A percentile compares a stretch with the other conserved stretches of the same genome.
Evolutionary conservation across 2,329 filamentous ascomycete genomes (phyloP).

Genomic region (Cladosporium sphaerospermum): DNA sequence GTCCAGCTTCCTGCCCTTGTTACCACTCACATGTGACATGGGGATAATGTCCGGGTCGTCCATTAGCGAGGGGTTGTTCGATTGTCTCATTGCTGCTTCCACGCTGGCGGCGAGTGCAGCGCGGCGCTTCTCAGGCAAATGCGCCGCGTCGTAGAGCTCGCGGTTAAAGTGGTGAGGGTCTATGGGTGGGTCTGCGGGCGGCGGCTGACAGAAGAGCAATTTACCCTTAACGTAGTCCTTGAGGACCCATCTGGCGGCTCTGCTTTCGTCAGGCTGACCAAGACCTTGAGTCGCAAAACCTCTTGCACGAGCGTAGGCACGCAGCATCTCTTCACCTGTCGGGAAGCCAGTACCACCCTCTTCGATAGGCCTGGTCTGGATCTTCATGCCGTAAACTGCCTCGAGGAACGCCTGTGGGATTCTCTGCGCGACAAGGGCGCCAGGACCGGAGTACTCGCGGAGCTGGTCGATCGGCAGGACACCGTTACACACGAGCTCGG

Average conservation of each 20-base stretch:
- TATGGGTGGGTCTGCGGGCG: conserved; percentile 58
- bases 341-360: conserved; percentile 88
- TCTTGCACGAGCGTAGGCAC: conserved; percentile 79
- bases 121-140: conserved; percentile 76
- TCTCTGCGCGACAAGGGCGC: conserved; percentile 71
- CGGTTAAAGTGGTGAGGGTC: conserved; percentile 76
- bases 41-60: conserved; percentile 48
- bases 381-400: conserved; percentile 88
- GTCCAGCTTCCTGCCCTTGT: conserved; percentile 73
- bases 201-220: conserved; percentile 84
- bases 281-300: conserved; percentile 81
- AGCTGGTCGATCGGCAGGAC: conserved; percentile 94
- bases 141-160: conserved; percentile 76
- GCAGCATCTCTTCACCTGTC: conserved; percentile 76
- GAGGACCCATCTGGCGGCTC: conserved; percentile 80
- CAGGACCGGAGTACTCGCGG: conserved; percentile 84
- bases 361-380: conserved; percentile 70
- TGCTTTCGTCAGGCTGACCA: conserved; percentile 86
- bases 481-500: conserved; percentile 90
- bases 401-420: conserved; percentile 87
- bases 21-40: conserved; percentile 45
- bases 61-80: conserved; percentile 36
- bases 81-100: conserved; percentile 14
- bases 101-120: conserved; percentile 51
- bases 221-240: conserved; percentile 99